Percentiles rank a stretch among this genome's conserved stretches.
Conservation (phyloP, 306 rosid species). For the Cucumis hystrix region DNA sequence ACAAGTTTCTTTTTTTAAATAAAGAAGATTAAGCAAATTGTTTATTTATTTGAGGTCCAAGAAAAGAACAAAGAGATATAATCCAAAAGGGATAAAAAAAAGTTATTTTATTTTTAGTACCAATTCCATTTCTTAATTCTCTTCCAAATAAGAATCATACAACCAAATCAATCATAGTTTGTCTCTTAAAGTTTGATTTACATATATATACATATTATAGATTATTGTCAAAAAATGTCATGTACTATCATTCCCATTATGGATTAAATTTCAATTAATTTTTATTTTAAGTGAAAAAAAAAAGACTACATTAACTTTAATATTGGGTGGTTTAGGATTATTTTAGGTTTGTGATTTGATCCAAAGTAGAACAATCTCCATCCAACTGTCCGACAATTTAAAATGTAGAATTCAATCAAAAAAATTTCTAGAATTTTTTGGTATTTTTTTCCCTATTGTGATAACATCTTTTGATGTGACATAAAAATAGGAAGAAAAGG, state of each 20-base stretch:
- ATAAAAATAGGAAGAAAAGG: background rate
- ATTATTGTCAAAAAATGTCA: background rate
- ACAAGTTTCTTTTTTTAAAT: no score
- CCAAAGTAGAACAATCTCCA: constrained; percentile 2
- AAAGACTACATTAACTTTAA: background rate
- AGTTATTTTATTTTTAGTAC: constrained; percentile 7
- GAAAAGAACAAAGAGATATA: background rate
- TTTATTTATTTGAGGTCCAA: background rate
- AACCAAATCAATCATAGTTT: constrained; percentile 24
- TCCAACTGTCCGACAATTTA: background rate
- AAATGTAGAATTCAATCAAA: background rate
- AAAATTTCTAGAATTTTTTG: background rate
- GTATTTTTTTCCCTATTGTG: background rate
- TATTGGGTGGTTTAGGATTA: constrained; percentile 1
- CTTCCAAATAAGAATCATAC: constrained; percentile 21
- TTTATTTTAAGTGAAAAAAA: background rate
- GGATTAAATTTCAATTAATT: background rate
- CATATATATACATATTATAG: background rate
- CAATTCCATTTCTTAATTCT: constrained; percentile 24
- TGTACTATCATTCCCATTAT: background rate
- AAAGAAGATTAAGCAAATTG: background rate
- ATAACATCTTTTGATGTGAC: constrained; percentile 3
- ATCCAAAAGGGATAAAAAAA: constrained; percentile 17
- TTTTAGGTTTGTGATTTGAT: constrained; percentile 4
- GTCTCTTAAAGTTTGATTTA: constrained; percentile 31